Conservation (phyloP, 1,139 yeast species). For the Candida sp. region DNA sequence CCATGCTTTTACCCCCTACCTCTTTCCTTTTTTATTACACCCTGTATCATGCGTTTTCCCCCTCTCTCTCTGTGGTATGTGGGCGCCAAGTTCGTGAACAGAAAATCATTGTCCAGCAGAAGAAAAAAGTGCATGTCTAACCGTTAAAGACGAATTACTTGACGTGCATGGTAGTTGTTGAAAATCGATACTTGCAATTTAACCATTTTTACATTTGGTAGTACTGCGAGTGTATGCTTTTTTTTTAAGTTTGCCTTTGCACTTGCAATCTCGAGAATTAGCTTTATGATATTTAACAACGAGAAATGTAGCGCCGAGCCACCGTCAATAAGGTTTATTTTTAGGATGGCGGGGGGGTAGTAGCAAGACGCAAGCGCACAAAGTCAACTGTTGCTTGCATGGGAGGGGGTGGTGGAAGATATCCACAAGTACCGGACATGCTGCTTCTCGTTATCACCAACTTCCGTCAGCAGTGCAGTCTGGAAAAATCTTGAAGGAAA, state of each 20-base stretch:
- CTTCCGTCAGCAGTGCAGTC: too few species aligned
- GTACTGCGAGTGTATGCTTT: not conserved
- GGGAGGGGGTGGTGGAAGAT: not conserved
- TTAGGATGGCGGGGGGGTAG: not conserved
- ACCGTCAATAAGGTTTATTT: not conserved
- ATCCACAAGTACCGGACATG: not conserved
- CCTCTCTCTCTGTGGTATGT: not conserved
- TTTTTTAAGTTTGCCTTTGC: not conserved
- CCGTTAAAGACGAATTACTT: slow-evolving; percentile 1
- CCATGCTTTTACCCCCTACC: too few species aligned
- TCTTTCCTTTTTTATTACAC: too few species aligned
- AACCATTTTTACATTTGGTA: not conserved
- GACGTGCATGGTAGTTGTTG: not conserved
- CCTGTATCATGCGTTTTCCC: not conserved
- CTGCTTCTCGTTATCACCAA: not conserved
- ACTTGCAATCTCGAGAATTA: not conserved
- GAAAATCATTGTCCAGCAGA: too few species aligned
- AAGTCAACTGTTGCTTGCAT: not conserved
- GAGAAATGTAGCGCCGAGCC: not conserved
- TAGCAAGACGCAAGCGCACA: too few species aligned
- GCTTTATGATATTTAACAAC: not conserved
- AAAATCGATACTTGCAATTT: not conserved
- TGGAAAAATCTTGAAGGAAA: too few species aligned
- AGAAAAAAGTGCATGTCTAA: slow-evolving; percentile 1
- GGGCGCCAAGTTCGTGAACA: too few species aligned